Base-by-base conservation (phyloP, 2,329 filamentous ascomycete species). In the Daldinia sp. region DNA sequence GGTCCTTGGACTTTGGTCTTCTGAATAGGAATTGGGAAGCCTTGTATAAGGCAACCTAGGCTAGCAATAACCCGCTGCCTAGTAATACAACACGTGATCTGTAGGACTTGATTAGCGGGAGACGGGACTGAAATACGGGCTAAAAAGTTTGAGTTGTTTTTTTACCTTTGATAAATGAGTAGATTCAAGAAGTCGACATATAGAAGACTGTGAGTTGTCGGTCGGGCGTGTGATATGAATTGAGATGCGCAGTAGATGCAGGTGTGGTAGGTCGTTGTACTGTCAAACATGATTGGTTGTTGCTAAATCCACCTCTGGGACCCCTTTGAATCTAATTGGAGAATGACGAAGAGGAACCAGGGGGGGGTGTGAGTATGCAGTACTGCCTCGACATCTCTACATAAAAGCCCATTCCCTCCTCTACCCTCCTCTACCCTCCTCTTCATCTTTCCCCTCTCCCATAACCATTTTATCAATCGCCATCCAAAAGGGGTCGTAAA, bases 401-500 rank as follows among this genome's bases (percentile, higher is more conserved):
- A 73, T 73, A 73, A 73, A 72, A 70, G 32, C 66, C 68, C 65
- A 61, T 54, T 52, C 63, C 55, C 59, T 66, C 67, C 67, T 64
- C 63, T 58, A 63, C 61, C 59, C 55, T 64, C 61, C 61, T 64
- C 55, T 52, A 63, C 61, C 59, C 55, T 64, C 61, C 61, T 64
- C 55, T 52, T 61, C 51, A 51, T 70, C 41, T 66, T 55, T 58
- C 65, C 55, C 63, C 69, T 58, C 60, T 64, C 52, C 59, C 57
- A 64, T 54, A 41, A 47, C 30, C 43, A 56, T 47, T 56, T 32
- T 51, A 65, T 15, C 39, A 43, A 10, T 54, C 32, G 30, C 13
- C 61, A 71, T 70, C 66, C 58, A 67, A 66, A 66, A 35, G 41
- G 59, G 48, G 34, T 49, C 56, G 58, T 43, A 41, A n/a, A 19